Evolutionary conservation across 345 rosid genomes (phyloP).

Genomic region (Syzygium jambos): DNA sequence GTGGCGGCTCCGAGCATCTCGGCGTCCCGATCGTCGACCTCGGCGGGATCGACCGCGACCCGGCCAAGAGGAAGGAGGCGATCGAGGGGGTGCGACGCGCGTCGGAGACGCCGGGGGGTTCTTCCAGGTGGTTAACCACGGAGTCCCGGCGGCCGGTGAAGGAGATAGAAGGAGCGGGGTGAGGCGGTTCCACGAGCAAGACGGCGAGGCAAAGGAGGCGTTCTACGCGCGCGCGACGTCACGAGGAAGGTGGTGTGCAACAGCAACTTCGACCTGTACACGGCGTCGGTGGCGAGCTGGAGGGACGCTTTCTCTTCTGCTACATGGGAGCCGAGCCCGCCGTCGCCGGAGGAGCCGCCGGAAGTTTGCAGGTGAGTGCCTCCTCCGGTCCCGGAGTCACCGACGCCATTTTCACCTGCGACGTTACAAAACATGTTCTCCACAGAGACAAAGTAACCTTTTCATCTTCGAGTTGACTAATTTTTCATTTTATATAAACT

Average conservation of each 20-base stretch:
- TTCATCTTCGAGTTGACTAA: background rate
- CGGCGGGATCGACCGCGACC: background rate
- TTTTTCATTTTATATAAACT: too few species aligned
- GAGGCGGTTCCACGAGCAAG: slow-evolving; percentile 26
- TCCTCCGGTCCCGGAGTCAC: too few species aligned
- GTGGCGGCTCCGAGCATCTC: background rate
- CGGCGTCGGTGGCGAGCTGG: slow-evolving; percentile 19
- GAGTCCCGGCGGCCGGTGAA: slow-evolving; percentile 12
- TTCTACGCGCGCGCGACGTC: slow-evolving; percentile 6
- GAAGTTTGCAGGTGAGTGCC: slow-evolving; percentile 17
- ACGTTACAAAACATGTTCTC: background rate
- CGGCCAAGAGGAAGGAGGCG: background rate
- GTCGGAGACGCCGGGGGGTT: slow-evolving; percentile 36
- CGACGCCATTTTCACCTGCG: background rate
- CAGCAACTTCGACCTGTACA: slow-evolving; percentile 21
- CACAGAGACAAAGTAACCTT: background rate
- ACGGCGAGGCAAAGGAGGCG: slow-evolving; percentile 15
- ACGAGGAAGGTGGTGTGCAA: slow-evolving; percentile 13
- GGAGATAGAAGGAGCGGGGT: slow-evolving; percentile 17
- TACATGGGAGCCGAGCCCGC: slow-evolving; percentile 23
- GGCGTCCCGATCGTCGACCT: slow-evolving; percentile 24
- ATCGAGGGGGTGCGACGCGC: slow-evolving; percentile 12
- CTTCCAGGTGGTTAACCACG: slow-evolving; percentile 33
- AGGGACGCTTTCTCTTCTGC: slow-evolving; percentile 20
- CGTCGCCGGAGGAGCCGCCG: slow-evolving; percentile 21